Evolutionary conservation across 108 stramenopile species (phyloP).

Genomic region (Skeletonema costatum): DNA sequence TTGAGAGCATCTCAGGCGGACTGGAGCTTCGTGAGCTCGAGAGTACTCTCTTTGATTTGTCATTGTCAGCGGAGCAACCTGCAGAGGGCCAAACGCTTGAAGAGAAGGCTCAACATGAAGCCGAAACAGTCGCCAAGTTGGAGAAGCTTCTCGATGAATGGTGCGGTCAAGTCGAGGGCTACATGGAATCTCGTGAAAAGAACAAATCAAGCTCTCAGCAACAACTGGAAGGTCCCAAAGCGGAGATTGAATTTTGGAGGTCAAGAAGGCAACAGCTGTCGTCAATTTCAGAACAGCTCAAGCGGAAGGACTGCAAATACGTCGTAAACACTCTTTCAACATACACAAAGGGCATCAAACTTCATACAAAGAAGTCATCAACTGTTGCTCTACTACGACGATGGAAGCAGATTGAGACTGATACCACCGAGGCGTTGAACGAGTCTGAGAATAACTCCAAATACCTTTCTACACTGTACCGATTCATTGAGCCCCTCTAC

Average conservation of each 20-base stretch:
- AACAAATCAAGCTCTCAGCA: neutral
- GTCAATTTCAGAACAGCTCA: slow-evolving; percentile 86
- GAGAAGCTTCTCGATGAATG: slow-evolving; percentile 83
- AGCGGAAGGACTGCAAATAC: slow-evolving; percentile 76
- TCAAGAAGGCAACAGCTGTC: slow-evolving; percentile 84
- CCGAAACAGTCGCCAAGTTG: slow-evolving; percentile 68
- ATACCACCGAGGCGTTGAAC: slow-evolving; percentile 90
- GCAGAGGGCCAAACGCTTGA: slow-evolving; percentile 29
- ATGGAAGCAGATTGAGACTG: slow-evolving; percentile 89
- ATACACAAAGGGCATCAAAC: slow-evolving; percentile 59
- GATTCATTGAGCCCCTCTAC: slow-evolving; percentile 91
- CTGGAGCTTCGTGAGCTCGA: slow-evolving; percentile 70
- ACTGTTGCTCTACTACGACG: slow-evolving; percentile 62
- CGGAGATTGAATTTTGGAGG: slow-evolving; percentile 88
- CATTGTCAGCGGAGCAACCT: slow-evolving; percentile 1
- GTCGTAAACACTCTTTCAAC: slow-evolving; percentile 71
- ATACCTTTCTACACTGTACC: slow-evolving; percentile 87
- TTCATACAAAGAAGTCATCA: slow-evolving; percentile 58
- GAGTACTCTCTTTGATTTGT: slow-evolving; percentile 38
- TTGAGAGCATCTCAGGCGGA: slow-evolving; percentile 71
- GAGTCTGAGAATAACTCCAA: slow-evolving; percentile 95
- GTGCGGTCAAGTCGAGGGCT: slow-evolving; percentile 85
- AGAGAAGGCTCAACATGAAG: slow-evolving; percentile 37
- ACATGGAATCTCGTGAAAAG: slow-evolving; percentile 58
- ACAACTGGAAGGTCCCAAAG: slow-evolving; percentile 75